Evolutionary conservation across 192 early-diverging fungal species (phyloP).

Genomic region (Backusella tuberculispora): DNA sequence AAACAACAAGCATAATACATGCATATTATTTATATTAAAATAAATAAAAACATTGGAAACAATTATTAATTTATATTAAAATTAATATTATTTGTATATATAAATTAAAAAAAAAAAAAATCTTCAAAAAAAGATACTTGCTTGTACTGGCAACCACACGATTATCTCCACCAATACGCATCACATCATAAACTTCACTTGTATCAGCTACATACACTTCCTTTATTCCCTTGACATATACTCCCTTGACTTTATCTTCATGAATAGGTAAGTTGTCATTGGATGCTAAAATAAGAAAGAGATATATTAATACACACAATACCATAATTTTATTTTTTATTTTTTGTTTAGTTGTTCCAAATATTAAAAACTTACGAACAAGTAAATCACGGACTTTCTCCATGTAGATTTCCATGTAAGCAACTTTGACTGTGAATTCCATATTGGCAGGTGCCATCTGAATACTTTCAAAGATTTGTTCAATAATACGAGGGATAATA

Average conservation of each 20-base stretch:
- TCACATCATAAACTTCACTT: conserved; percentile 95
- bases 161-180: conserved; percentile 88
- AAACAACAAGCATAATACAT: neutral
- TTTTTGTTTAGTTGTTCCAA: too few species aligned
- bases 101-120: conserved; percentile 30
- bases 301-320: neutral
- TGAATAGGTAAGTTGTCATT: conserved; percentile 94
- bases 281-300: conserved; percentile 50
- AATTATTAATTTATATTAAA: neutral
- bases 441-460: conserved; percentile 86
- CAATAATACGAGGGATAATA: conserved; percentile 96
- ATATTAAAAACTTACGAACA: conserved; percentile 65
- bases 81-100: conserved; percentile 61
- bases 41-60: neutral
- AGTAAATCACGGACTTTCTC: conserved; percentile 97
- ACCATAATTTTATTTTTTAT: neutral
- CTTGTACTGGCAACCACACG: conserved; percentile 92
- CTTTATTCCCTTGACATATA: conserved; percentile 97
- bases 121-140: conserved; percentile 43
- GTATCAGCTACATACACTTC: conserved; percentile 96
- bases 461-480: conserved; percentile 94
- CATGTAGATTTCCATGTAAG: conserved; percentile 99
- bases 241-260: conserved; percentile 94
- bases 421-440: conserved; percentile 98
- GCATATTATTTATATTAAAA: conserved; percentile 10